Conservation (phyloP, 192 early-diverging fungal genomes). For the Rhizophlyctis rosea region DNA sequence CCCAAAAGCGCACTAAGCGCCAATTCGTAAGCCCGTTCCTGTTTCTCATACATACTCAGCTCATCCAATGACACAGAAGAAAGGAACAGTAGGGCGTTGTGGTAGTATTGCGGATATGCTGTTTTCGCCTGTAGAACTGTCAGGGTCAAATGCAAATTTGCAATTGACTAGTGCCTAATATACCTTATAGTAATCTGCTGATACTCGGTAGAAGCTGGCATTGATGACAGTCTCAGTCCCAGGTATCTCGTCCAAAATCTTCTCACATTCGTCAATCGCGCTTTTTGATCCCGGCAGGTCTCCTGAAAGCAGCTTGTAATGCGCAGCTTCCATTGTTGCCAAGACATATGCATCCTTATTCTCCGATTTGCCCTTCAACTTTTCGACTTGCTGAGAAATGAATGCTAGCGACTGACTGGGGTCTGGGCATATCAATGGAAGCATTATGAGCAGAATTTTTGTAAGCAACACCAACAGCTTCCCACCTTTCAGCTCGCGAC, state of each 20-base stretch:
- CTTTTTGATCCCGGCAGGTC: constrained; percentile 82
- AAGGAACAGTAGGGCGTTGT: constrained; percentile 88
- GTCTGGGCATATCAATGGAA: constrained; percentile 38
- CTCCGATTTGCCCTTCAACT: constrained; percentile 58
- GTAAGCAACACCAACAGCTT: not conserved
- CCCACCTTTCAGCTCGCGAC: constrained; percentile 44
- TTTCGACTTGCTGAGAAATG: constrained; percentile 63
- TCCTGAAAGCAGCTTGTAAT: constrained; percentile 73
- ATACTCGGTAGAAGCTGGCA: constrained; percentile 91
- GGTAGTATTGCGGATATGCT: constrained; percentile 90
- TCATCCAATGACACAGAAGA: constrained; percentile 88
- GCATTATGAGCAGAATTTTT: not conserved
- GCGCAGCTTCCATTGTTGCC: constrained; percentile 82
- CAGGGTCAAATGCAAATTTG: not conserved
- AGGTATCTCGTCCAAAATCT: constrained; percentile 70
- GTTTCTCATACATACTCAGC: constrained; percentile 68
- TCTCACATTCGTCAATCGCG: constrained; percentile 82
- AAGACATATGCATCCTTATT: constrained; percentile 80
- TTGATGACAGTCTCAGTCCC: constrained; percentile 81
- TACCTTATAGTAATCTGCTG: constrained; percentile 95
- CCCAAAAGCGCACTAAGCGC: constrained; percentile 87
- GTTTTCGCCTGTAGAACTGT: constrained; percentile 68
- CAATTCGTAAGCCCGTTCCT: constrained; percentile 90
- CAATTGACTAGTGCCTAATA: not conserved
- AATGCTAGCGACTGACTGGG: constrained; percentile 71